Evolutionary conservation across 2,329 filamentous ascomycete species (phyloP).

Genomic region (Fusarium miscanthi): DNA sequence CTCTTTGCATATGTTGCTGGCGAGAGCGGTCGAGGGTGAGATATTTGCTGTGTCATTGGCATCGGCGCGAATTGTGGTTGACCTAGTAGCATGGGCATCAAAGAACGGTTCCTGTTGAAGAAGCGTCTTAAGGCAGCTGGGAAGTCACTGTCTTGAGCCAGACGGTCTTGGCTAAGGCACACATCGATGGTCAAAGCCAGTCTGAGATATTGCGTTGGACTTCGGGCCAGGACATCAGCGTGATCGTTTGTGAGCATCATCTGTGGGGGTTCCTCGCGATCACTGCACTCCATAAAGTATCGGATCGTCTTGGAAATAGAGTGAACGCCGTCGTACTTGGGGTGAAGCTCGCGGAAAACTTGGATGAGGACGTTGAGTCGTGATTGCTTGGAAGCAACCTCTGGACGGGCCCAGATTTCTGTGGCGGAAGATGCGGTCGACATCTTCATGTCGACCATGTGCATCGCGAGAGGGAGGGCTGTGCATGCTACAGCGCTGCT

Average conservation of each 20-base stretch:
- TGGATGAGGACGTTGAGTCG: conserved; percentile 35
- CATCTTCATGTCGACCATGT: conserved; percentile 35
- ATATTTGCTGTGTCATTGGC: background rate
- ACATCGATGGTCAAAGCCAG: conserved; percentile 36
- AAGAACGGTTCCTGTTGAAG: background rate
- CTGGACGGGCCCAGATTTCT: conserved; percentile 22
- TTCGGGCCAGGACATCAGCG: conserved; percentile 21
- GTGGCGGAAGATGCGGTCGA: conserved; percentile 20
- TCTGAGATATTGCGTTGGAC: conserved; percentile 26
- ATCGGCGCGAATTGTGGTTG: conserved; percentile 1
- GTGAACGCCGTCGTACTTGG: conserved; percentile 36
- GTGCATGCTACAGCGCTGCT: conserved; percentile 38
- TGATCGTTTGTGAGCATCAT: background rate
- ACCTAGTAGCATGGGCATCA: conserved; percentile 16
- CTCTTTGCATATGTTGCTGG: conserved; percentile 8
- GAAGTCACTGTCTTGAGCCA: conserved; percentile 33
- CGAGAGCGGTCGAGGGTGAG: conserved; percentile 13
- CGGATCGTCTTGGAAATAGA: conserved; percentile 37
- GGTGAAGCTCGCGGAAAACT: conserved; percentile 31
- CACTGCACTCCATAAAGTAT: conserved; percentile 37
- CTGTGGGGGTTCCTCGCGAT: background rate
- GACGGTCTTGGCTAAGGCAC: conserved; percentile 31
- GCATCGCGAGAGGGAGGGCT: conserved; percentile 33
- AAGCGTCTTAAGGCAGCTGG: conserved; percentile 9
- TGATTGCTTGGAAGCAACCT: conserved; percentile 27